Percentiles rank a stretch among this genome's conserved stretches.
Evolutionary conservation across 176 grass and related monocot genomes (phyloP).

Genomic region (Olyra latifolia): DNA sequence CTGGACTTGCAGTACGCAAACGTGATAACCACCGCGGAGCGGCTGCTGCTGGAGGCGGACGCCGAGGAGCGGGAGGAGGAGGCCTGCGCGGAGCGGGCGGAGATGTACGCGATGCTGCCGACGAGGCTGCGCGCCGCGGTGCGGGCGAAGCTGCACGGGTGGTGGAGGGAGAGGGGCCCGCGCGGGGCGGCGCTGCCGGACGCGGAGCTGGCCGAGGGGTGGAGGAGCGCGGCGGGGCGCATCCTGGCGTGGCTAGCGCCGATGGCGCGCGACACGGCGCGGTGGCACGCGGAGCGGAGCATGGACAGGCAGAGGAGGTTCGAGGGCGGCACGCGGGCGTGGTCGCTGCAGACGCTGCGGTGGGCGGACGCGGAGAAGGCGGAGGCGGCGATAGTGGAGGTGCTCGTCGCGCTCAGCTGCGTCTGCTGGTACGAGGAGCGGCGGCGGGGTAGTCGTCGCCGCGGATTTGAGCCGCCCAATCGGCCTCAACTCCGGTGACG

Average conservation of each 20-base stretch:
- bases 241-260: slow-evolving; percentile 57
- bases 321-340: slow-evolving; percentile 1
- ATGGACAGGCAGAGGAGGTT: slow-evolving; percentile 48
- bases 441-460: slow-evolving; percentile 4
- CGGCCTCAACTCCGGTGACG: background rate
- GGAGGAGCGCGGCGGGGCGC: slow-evolving; percentile 40
- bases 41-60: slow-evolving; percentile 32
- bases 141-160: slow-evolving; percentile 48
- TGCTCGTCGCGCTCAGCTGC: slow-evolving; percentile 59
- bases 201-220: slow-evolving; percentile 48
- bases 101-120: slow-evolving; percentile 54
- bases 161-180: slow-evolving; percentile 37
- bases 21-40: slow-evolving; percentile 38
- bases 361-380: slow-evolving; percentile 44
- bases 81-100: slow-evolving; percentile 15
- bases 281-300: slow-evolving; percentile 56
- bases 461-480: background rate
- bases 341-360: slow-evolving; percentile 50
- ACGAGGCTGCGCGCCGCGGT: slow-evolving; percentile 28
- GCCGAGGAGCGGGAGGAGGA: slow-evolving; percentile 20
- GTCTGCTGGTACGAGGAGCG: slow-evolving; percentile 53
- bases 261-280: slow-evolving; percentile 48
- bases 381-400: slow-evolving; percentile 50
- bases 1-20: slow-evolving; percentile 56
- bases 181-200: slow-evolving; percentile 29